Base-by-base conservation (phyloP, 1,139 yeast genomes). In the Geotrichum candidum region DNA sequence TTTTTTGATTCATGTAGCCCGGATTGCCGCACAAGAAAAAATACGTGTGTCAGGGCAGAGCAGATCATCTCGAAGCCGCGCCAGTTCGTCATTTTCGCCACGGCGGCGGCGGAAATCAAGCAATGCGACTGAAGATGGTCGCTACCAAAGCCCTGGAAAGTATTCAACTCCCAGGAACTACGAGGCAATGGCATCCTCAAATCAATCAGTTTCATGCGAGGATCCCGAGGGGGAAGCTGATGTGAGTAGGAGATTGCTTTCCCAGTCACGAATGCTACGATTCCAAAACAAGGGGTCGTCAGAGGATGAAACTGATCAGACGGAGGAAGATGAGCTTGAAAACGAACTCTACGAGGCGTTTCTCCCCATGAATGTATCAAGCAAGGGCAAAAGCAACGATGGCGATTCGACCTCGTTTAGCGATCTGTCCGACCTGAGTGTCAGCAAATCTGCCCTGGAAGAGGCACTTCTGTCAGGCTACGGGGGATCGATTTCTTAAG, bases 401-500 rank as follows among this genome's bases (percentile, higher is more conserved):
- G 53, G 58, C 15, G 51, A 58, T 2, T 59, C 65, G 29, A 60
- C 63, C 3, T 60, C 67, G 18, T 65, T 66, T 51, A 65, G 67
- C 15, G 68, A 66, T 31, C 45, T 66, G 35, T 61, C 64, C 63
- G 76, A 74, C 27, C 68, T 74, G 41, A 78, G 82, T 61, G 72
- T 79, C 6, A 75, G 79, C 59, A 77, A 77, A 62, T 78, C 82
- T 1, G 82, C 82, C 1, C 66, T 79, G 46, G 82, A 78, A 62
- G 82, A 80, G 59, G 82, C 82, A 2, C 31, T 60, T 41, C 33
- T 57, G 18, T 48, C 57, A 5, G 61, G 58, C 45, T 57, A 57
- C 35, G 41, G 58, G 29, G 45, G 45, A 38, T 38, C 45, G 18
- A 38, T 38, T 38, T 38, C 45, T 38, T 38, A 38, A 38, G 5